These are phyloP conservation scores for Wilcoxina mikolae DNA, from an alignment of 495 filamentous ascomycete genomes.

Conservation along the genomic window DNA sequence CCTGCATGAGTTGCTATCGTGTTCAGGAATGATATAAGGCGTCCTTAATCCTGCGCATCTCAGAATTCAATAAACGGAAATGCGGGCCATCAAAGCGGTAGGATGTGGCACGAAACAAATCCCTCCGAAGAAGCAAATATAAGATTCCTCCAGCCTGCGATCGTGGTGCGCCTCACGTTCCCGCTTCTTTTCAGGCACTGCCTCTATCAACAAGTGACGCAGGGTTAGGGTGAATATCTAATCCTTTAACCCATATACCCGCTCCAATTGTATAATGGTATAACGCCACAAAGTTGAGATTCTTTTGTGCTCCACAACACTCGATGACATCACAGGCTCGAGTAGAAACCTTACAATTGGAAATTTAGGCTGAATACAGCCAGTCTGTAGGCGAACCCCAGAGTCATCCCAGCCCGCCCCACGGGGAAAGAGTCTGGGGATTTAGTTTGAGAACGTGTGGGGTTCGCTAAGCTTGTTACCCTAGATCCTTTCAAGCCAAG, in stretches of 20 bases:
- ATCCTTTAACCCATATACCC: background rate
- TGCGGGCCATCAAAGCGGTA: background rate
- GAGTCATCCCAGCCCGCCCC: slow-evolving; percentile 3
- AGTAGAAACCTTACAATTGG: background rate
- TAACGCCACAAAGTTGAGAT: background rate
- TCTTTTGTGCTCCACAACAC: background rate
- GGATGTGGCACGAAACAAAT: background rate
- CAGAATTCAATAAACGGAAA: no score
- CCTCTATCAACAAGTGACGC: background rate
- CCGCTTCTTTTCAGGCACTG: background rate
- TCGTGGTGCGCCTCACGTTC: background rate
- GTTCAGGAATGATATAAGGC: background rate
- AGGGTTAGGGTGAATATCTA: background rate
- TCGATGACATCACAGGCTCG: background rate
- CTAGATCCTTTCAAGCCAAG: background rate
- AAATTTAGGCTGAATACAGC: background rate
- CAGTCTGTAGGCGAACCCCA: background rate
- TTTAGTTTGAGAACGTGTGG: background rate
- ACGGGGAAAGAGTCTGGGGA: slow-evolving; percentile 7
- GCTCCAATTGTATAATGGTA: background rate
- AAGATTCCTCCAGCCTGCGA: background rate
- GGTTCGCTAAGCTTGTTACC: background rate
- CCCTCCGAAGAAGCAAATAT: background rate
- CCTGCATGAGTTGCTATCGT: background rate
- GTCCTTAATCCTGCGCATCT: no score